A percentile compares a stretch with the other conserved stretches of the same genome.
These are phyloP conservation scores for Monosporascus sp. DNA, from an alignment of 2,329 filamentous ascomycete genomes.

Conservation along the genomic window DNA sequence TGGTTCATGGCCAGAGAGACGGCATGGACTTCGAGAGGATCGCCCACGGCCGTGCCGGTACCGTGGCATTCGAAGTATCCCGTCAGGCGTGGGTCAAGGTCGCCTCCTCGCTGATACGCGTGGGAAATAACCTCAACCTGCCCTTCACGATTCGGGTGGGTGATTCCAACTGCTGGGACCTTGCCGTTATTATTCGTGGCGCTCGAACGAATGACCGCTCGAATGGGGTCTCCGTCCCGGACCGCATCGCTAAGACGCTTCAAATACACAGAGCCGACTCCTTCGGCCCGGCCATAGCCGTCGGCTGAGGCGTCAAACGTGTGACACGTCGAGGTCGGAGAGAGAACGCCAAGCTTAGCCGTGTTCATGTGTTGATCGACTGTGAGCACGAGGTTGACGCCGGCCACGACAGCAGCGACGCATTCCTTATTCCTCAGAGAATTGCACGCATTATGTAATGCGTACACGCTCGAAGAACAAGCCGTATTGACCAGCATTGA, in stretches of 20 bases:
- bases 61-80: slow-evolving; percentile 19
- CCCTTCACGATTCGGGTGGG: slow-evolving; percentile 13
- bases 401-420: slow-evolving; percentile 27
- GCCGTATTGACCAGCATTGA: no score
- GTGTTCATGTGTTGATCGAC: slow-evolving; percentile 24
- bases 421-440: slow-evolving; percentile 22
- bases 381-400: slow-evolving; percentile 29
- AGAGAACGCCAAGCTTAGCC: slow-evolving; percentile 27
- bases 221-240: slow-evolving; percentile 11
- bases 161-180: slow-evolving; percentile 13
- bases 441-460: slow-evolving; percentile 23
- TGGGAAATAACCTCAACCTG: slow-evolving; percentile 4
- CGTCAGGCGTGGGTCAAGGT: slow-evolving; percentile 2
- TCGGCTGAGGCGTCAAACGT: slow-evolving; percentile 24
- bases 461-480: no score
- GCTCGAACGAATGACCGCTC: slow-evolving; percentile 11
- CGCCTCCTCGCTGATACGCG: slow-evolving; percentile 2
- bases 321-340: slow-evolving; percentile 22
- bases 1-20: slow-evolving; percentile 9
- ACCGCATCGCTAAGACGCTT: slow-evolving; percentile 13
- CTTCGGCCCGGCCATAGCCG: slow-evolving; percentile 22
- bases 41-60: slow-evolving; percentile 17
- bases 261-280: slow-evolving; percentile 11
- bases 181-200: slow-evolving; percentile 16
- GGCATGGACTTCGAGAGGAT: slow-evolving; percentile 16